Conservation (phyloP, 208 protist species). For the Trypanosoma theileri region DNA sequence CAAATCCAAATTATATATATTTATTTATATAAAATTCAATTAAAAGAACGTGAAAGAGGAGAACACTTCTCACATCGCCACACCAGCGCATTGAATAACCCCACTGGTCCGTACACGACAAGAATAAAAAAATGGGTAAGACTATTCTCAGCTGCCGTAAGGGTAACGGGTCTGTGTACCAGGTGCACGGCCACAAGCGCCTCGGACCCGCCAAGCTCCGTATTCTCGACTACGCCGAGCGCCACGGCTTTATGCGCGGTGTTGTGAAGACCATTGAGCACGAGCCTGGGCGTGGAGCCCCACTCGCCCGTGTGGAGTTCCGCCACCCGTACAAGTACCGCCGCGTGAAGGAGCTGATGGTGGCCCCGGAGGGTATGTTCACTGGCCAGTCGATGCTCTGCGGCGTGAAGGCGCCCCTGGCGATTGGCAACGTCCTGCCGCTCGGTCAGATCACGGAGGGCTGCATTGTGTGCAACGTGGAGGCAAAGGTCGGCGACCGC, state of each 20-base stretch:
- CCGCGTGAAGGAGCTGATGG: constrained; percentile 94
- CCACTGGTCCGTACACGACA: neutral
- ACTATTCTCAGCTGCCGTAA: constrained; percentile 93
- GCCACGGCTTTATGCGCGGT: constrained; percentile 83
- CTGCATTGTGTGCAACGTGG: constrained; percentile 99
- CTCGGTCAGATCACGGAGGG: constrained; percentile 97
- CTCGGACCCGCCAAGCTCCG: constrained; percentile 96
- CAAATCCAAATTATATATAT: neutral
- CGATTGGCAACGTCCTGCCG: constrained; percentile 98
- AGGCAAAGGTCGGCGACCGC: constrained; percentile 96
- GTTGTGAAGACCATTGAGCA: constrained; percentile 98
- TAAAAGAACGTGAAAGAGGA: too few relatives aligned
- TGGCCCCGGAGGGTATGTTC: constrained; percentile 99
- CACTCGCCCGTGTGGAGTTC: constrained; percentile 98
- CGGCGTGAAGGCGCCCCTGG: constrained; percentile 95
- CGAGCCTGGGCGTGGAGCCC: constrained; percentile 99
- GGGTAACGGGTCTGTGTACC: constrained; percentile 91
- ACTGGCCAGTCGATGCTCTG: constrained; percentile 99
- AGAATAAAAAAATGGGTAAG: constrained; percentile 65
- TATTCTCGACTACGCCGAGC: constrained; percentile 97
- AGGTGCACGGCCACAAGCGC: constrained; percentile 94
- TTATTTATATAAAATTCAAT: neutral
- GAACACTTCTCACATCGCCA: neutral
- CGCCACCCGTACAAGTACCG: constrained; percentile 94
- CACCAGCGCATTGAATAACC: neutral